Conservation (phyloP, 331 rosid species). For the Arachis monticola region DNA sequence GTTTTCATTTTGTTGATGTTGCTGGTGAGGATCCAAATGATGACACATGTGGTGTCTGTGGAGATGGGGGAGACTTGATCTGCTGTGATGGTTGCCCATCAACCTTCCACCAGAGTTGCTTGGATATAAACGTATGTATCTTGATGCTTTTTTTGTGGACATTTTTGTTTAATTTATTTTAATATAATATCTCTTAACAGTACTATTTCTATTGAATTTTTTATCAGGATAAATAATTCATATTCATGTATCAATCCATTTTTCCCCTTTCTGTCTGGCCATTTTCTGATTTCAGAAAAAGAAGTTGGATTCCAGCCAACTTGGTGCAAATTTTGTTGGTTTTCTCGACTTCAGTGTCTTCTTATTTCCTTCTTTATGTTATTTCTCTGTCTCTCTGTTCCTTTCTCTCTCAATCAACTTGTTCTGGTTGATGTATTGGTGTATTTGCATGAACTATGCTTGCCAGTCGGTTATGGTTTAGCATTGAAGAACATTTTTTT, state of each 20-base stretch:
- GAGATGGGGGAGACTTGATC: conserved; percentile 95
- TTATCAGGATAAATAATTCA: conserved; percentile 15
- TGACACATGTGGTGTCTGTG: conserved; percentile 95
- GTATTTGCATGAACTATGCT: neutral
- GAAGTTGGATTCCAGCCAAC: conserved; percentile 27
- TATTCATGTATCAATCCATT: neutral
- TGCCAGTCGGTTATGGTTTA: conserved; percentile 21
- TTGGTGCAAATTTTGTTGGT: conserved; percentile 6
- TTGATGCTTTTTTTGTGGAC: conserved; percentile 4
- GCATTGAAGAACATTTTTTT: conserved; percentile 2
- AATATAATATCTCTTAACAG: conserved; percentile 13
- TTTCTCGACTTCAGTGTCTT: neutral
- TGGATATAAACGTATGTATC: conserved; percentile 72
- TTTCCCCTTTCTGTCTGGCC: conserved; percentile 16
- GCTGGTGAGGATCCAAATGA: conserved; percentile 91
- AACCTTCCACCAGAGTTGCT: conserved; percentile 91
- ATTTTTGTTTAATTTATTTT: conserved; percentile 7
- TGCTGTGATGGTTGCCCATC: conserved; percentile 99
- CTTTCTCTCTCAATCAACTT: neutral
- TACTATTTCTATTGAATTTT: conserved; percentile 2
- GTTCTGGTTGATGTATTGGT: conserved; percentile 1
- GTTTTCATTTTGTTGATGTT: conserved; percentile 71
- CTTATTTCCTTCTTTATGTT: conserved; percentile 9
- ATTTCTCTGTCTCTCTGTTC: neutral
- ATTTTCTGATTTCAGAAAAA: conserved; percentile 8